These are phyloP conservation scores for Gracilaria gracilis DNA, from an alignment of 23 red algal species.

Conservation along the genomic window DNA sequence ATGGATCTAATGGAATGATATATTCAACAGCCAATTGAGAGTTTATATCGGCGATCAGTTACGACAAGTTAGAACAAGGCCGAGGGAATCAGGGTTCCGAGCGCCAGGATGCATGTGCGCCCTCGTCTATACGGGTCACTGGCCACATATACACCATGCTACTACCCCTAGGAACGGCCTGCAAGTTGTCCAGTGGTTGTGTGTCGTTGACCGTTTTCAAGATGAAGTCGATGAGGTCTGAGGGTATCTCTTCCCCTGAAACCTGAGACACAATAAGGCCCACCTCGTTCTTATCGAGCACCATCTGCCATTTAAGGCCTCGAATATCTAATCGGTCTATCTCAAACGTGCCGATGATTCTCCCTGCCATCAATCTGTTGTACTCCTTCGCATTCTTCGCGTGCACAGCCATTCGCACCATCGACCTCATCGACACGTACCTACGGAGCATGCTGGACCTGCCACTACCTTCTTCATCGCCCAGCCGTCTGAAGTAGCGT, in stretches of 20 bases:
- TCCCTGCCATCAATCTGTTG: background rate
- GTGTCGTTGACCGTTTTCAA: background rate
- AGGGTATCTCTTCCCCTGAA: background rate
- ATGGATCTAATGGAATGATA: too few species aligned
- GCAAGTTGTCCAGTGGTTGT: background rate
- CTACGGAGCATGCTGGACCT: background rate
- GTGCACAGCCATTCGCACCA: background rate
- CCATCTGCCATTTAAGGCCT: background rate
- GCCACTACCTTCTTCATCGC: background rate
- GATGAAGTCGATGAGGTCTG: slow-evolving; percentile 12
- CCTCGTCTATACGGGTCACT: background rate
- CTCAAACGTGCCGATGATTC: slow-evolving; percentile 30
- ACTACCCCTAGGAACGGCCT: background rate
- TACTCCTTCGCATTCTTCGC: slow-evolving; percentile 3
- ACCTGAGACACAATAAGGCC: background rate
- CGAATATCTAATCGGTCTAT: background rate
- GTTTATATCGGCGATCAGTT: background rate
- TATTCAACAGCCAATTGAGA: background rate
- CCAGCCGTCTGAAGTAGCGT: background rate
- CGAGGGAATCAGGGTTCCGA: background rate
- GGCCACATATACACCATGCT: slow-evolving; percentile 39
- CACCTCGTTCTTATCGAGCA: background rate
- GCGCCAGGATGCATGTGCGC: slow-evolving; percentile 6
- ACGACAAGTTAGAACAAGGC: background rate
- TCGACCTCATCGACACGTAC: background rate